These are phyloP conservation scores for Draba incana DNA, from an alignment of 345 rosid genomes.

Conservation along the genomic window DNA sequence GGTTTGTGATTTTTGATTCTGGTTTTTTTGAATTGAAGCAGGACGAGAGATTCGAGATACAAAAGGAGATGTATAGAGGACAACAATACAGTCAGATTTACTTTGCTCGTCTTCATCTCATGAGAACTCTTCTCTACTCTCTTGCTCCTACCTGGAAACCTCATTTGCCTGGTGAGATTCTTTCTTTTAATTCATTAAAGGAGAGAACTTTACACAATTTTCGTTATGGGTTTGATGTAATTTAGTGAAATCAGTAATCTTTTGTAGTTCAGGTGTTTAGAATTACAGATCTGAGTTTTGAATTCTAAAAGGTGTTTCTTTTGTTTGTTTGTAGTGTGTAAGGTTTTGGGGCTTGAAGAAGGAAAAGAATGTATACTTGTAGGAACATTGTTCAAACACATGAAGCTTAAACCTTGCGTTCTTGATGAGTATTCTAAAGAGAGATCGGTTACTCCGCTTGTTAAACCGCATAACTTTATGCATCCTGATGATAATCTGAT, in stretches of 20 bases:
- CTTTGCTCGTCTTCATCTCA: constrained; percentile 80
- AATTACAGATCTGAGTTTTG: constrained; percentile 21
- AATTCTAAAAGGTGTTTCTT: neutral
- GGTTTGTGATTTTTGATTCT: constrained; percentile 32
- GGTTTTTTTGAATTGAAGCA: constrained; percentile 37
- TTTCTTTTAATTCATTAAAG: constrained; percentile 9
- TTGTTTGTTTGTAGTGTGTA: constrained; percentile 60
- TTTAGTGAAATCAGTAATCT: constrained; percentile 2
- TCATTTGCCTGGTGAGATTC: constrained; percentile 61
- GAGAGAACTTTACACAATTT: neutral
- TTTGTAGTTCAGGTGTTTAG: neutral
- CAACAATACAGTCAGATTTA: constrained; percentile 96
- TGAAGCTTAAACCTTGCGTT: constrained; percentile 93
- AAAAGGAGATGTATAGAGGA: constrained; percentile 72
- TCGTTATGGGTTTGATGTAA: neutral
- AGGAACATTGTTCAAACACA: constrained; percentile 92
- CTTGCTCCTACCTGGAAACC: constrained; percentile 81
- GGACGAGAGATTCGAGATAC: constrained; percentile 79
- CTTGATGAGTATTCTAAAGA: constrained; percentile 97
- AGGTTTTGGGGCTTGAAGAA: constrained; percentile 73
- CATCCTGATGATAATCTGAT: constrained; percentile 79
- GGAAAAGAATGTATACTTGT: constrained; percentile 88
- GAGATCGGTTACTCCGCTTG: constrained; percentile 81
- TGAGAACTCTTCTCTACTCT: constrained; percentile 78
- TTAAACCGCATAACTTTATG: constrained; percentile 81